Evolutionary conservation across 306 rosid genomes (phyloP).

Genomic region (Vigna reflexopilosa): DNA sequence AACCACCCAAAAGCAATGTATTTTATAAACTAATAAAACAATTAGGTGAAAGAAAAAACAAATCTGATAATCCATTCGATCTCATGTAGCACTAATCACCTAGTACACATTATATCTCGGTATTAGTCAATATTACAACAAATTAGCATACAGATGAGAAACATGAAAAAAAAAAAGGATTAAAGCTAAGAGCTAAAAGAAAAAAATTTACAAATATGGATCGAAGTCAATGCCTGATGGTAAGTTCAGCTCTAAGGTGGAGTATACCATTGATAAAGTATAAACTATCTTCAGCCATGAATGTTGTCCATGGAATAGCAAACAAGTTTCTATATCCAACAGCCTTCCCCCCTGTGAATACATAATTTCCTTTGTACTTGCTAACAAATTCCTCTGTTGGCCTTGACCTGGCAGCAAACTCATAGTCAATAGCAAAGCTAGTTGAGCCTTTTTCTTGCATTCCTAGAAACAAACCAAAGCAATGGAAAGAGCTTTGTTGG

Average conservation of each 20-base stretch:
- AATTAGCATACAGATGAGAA: constrained; percentile 1
- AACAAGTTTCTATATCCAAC: constrained; percentile 91
- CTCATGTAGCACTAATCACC: constrained; percentile 23
- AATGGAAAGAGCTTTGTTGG: constrained; percentile 94
- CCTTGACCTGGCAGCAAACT: constrained; percentile 85
- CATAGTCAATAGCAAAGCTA: constrained; percentile 91
- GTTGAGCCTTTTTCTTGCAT: constrained; percentile 97
- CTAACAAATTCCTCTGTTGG: constrained; percentile 83
- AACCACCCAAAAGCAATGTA: not conserved
- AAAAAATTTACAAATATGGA: constrained; percentile 9
- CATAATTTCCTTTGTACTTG: constrained; percentile 94
- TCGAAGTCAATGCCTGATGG: constrained; percentile 69
- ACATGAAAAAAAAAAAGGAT: not conserved
- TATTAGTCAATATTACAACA: constrained; percentile 31
- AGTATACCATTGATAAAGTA: constrained; percentile 89
- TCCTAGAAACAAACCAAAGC: constrained; percentile 92
- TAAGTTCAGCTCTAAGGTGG: constrained; percentile 96
- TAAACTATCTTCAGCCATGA: constrained; percentile 87
- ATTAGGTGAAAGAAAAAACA: not conserved
- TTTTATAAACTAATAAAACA: constrained; percentile 9
- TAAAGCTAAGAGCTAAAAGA: constrained; percentile 41
- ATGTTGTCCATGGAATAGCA: constrained; percentile 81
- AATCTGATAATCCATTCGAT: constrained; percentile 4
- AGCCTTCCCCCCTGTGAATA: constrained; percentile 90
- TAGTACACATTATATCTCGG: constrained; percentile 9